Evolutionary conservation across 2,329 filamentous ascomycete species (phyloP), one percentile per base, ranked within the genome.

Genomic region (Calonectria henricotiae): DNA sequence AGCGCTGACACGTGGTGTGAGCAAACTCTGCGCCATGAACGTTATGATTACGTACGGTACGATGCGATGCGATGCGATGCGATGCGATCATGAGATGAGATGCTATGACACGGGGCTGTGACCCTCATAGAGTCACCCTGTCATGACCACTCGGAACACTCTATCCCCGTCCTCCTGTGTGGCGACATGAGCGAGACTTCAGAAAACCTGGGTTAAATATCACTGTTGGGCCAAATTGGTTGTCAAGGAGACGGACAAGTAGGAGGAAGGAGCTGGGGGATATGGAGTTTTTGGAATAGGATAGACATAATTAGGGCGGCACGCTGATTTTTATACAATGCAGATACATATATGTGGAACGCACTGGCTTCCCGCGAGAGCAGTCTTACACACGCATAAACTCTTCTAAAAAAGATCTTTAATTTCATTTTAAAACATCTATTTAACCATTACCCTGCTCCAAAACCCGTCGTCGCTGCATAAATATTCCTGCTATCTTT

Each of bases 361-460:
- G 15, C 35, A 39, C 39, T 39, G 35, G 51, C 35, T 58, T 46
- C 30, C 44, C 35, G 44, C 65, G 49, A 62, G 54, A 65, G 27
- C 35, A 69, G 25, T 20, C 60, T 58, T 67, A 62, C 51, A 49
- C 46, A 25, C 44, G 37, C 25, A 55, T 46, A 69, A 20, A 63
- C 61, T 73, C 69, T 73, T 76, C 70, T 71, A 75, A 74, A 77
- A 77, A 70, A 51, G 39, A 54, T 72, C 68, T 75, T 77, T 73
- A 65, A 75, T 72, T 74, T 77, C 72, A 77, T 76, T 75, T 76
- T 65, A 54, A 70, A 64, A 75, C 65, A 69, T 78, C 73, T 78
- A 77, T 74, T 71, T 71, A 73, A 68, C 74, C 73, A 65, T 74
- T 74, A 75, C 74, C 68, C 65, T 76, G 73, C 76, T 77, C 75